These are phyloP conservation scores for Sugiyamaella valdiviana DNA, from an alignment of 805 yeast species.

Conservation along the genomic window DNA sequence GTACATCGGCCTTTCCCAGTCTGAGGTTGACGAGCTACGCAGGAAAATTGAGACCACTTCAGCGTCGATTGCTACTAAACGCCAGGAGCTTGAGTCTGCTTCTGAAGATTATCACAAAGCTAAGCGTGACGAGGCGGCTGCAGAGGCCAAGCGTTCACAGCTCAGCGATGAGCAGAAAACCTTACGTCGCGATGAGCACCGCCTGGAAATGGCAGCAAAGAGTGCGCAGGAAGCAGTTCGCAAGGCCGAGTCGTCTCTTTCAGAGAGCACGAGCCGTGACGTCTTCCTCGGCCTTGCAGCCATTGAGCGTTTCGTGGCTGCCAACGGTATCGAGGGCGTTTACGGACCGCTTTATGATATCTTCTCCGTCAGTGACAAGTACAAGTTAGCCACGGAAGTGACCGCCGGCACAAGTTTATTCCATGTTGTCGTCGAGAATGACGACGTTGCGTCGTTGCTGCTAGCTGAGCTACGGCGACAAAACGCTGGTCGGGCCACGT, in stretches of 20 bases:
- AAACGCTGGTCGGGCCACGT: slow-evolving; percentile 79
- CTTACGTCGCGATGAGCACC: slow-evolving; percentile 75
- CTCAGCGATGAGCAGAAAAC: slow-evolving; percentile 62
- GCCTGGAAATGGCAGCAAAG: slow-evolving; percentile 49
- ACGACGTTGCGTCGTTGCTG: slow-evolving; percentile 69
- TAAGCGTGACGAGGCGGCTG: slow-evolving; percentile 15
- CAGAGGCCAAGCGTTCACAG: slow-evolving; percentile 15
- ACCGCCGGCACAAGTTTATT: slow-evolving; percentile 83
- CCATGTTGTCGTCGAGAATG: slow-evolving; percentile 84
- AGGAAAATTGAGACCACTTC: slow-evolving; percentile 15
- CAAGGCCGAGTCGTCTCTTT: slow-evolving; percentile 52
- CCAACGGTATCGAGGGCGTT: slow-evolving; percentile 50
- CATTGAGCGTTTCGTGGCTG: slow-evolving; percentile 55
- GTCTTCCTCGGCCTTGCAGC: slow-evolving; percentile 51
- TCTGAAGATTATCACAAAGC: slow-evolving; percentile 17
- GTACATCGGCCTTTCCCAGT: slow-evolving; percentile 5
- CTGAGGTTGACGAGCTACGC: slow-evolving; percentile 15
- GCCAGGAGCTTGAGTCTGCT: slow-evolving; percentile 18
- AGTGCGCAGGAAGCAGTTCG: slow-evolving; percentile 50
- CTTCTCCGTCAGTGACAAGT: slow-evolving; percentile 72
- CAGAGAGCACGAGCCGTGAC: slow-evolving; percentile 42
- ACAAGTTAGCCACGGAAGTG: slow-evolving; percentile 80
- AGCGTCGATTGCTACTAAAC: slow-evolving; percentile 8
- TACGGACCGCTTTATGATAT: slow-evolving; percentile 84
- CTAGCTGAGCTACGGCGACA: slow-evolving; percentile 69